A percentile compares a stretch with the other conserved stretches of the same genome.
Conservation (phyloP, 345 rosid genomes). For the Ceriops zippeliana region DNA sequence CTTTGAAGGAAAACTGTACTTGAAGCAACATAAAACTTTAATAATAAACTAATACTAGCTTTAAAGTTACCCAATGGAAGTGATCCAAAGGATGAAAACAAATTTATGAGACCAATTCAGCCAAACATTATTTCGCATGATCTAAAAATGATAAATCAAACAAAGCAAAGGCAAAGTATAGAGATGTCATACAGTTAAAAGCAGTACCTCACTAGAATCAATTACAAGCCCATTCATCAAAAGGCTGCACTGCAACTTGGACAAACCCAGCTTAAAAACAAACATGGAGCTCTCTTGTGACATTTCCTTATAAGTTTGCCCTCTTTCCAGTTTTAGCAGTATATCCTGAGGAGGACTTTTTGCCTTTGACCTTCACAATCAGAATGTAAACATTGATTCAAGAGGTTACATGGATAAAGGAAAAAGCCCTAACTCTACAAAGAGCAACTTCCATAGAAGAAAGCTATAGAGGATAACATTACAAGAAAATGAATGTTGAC, state of each 20-base stretch:
- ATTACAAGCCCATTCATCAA: constrained; percentile 96
- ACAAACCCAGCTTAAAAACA: constrained; percentile 84
- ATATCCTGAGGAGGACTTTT: constrained; percentile 79
- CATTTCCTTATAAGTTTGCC: constrained; percentile 48
- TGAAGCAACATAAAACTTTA: background rate
- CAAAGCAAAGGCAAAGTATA: background rate
- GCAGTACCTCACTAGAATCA: constrained; percentile 77
- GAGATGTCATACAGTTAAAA: background rate
- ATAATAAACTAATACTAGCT: background rate
- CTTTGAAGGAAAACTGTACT: background rate
- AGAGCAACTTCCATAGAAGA: no score
- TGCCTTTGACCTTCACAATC: constrained; percentile 58
- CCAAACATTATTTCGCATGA: background rate
- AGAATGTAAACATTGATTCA: constrained; percentile 13
- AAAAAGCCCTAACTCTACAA: background rate
- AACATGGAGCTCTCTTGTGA: constrained; percentile 73
- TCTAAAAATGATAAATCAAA: background rate
- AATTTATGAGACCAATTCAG: no score
- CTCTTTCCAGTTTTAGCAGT: constrained; percentile 80
- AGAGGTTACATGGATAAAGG: constrained; percentile 2
- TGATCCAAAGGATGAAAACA: background rate
- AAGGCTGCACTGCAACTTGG: constrained; percentile 60
- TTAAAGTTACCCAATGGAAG: background rate
- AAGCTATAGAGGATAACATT: no score
- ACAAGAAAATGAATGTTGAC: background rate